Evolutionary conservation across 2,329 filamentous ascomycete species (phyloP).

Genomic region (Aureobasidium sp.): DNA sequence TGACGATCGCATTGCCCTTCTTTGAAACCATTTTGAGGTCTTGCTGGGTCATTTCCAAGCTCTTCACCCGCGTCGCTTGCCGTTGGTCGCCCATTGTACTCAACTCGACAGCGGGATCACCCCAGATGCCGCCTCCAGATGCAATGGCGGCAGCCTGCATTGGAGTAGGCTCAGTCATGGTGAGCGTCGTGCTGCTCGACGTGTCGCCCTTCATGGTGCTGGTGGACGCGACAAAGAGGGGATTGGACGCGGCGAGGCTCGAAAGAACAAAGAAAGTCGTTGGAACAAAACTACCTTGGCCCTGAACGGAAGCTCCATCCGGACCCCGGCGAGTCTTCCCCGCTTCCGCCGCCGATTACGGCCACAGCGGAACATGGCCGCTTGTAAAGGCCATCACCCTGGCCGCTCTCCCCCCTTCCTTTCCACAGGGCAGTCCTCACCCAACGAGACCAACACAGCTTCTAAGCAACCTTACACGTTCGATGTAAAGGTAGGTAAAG

Average conservation of each 20-base stretch:
- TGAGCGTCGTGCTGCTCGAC: background rate
- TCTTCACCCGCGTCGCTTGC: background rate
- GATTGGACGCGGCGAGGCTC: background rate
- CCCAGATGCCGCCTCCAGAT: slow-evolving; percentile 6
- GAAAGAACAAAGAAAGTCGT: background rate
- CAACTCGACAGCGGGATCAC: slow-evolving; percentile 3
- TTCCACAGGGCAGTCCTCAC: too few relatives aligned
- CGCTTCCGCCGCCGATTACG: slow-evolving; percentile 1
- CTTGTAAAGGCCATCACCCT: background rate
- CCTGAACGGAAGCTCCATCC: background rate
- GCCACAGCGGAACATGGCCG: background rate
- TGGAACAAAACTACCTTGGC: background rate
- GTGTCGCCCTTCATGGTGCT: background rate
- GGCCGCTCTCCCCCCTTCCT: background rate
- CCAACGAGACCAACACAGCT: background rate
- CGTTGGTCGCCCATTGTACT: background rate
- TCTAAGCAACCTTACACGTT: background rate
- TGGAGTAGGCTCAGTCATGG: background rate
- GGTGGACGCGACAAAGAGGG: background rate
- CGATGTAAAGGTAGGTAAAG: too few relatives aligned
- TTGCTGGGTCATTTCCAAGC: background rate
- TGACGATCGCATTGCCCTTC: slow-evolving; percentile 20
- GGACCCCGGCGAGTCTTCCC: background rate
- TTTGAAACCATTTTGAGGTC: slow-evolving; percentile 12
- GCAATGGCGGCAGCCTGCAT: slow-evolving; percentile 7